phyloP scores from a whole-genome alignment of 2,329 filamentous ascomycete species.

The Cordyceps militaris region DNA sequence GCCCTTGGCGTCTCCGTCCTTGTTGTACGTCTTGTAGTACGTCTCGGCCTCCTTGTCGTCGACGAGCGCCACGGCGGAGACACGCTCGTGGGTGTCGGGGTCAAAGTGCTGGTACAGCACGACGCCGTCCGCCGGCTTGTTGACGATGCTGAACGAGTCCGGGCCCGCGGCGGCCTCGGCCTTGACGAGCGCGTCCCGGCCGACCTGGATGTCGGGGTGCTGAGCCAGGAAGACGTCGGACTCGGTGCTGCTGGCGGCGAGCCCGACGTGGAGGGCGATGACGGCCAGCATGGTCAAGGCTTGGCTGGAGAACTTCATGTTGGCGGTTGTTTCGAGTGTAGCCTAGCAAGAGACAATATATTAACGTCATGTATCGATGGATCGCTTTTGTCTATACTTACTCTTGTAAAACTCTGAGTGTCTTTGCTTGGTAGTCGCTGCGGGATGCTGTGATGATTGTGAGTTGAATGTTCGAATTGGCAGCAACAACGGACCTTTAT shows the following conservation, averaged over 20 bases:
- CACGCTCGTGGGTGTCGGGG: neutral
- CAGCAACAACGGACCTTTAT: neutral
- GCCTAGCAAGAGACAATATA: neutral
- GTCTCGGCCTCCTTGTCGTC: neutral
- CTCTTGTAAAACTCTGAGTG: neutral
- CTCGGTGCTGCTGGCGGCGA: neutral
- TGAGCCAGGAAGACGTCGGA: neutral
- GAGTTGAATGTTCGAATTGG: neutral
- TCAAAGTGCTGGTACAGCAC: neutral
- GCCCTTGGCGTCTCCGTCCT: neutral
- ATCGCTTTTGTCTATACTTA: neutral
- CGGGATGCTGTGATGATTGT: neutral
- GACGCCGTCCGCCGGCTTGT: neutral
- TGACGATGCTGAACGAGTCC: constrained; percentile 1
- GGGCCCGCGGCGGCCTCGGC: neutral
- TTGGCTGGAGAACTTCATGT: neutral
- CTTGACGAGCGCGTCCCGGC: neutral
- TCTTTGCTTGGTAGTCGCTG: neutral
- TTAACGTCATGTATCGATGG: neutral
- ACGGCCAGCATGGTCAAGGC: neutral
- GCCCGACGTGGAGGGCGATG: neutral
- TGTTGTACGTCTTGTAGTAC: neutral
- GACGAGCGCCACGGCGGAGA: neutral
- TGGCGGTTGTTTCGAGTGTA: neutral
- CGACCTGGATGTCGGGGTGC: neutral